Conservation (phyloP, 148 eudicot species). For the Rhododendron ferrugineum region DNA sequence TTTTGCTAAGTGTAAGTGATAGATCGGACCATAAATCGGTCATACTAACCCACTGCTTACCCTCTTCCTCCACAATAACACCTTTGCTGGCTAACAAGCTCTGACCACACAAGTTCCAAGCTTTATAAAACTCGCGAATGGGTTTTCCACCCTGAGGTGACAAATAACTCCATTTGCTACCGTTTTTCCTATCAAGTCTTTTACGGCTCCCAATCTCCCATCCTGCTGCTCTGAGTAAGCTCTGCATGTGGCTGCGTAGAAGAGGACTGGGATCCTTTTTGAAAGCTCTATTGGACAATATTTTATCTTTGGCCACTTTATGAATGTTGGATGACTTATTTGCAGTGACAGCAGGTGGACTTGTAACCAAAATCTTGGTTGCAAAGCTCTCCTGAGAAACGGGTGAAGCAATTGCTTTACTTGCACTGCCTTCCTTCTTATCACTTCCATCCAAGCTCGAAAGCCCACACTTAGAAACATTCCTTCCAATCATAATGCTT, state of each 20-base stretch:
- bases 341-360: slow-evolving; percentile 28
- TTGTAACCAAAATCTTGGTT: slow-evolving; percentile 43
- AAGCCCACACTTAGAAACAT: slow-evolving; percentile 25
- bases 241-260: slow-evolving; percentile 55
- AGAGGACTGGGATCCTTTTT: slow-evolving; percentile 53
- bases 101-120: slow-evolving; percentile 72
- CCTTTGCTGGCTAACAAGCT: slow-evolving; percentile 36
- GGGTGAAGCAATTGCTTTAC: slow-evolving; percentile 64
- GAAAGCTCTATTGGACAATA: slow-evolving; percentile 30
- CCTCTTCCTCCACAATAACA: slow-evolving; percentile 24
- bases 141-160: slow-evolving; percentile 68
- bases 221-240: slow-evolving; percentile 61
- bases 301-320: slow-evolving; percentile 32
- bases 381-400: slow-evolving; percentile 80
- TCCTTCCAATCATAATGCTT: slow-evolving; percentile 21
- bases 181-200: slow-evolving; percentile 48
- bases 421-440: slow-evolving; percentile 43
- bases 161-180: slow-evolving; percentile 51
- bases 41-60: slow-evolving; percentile 53
- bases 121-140: slow-evolving; percentile 60
- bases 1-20: slow-evolving; percentile 34
- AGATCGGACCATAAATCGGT: slow-evolving; percentile 60
- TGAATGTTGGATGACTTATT: slow-evolving; percentile 32
- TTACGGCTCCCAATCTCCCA: slow-evolving; percentile 69
- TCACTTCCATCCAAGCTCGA: slow-evolving; percentile 44